Evolutionary conservation across 1,139 yeast species (phyloP).

Genomic region (Yamadazyma taylorii): DNA sequence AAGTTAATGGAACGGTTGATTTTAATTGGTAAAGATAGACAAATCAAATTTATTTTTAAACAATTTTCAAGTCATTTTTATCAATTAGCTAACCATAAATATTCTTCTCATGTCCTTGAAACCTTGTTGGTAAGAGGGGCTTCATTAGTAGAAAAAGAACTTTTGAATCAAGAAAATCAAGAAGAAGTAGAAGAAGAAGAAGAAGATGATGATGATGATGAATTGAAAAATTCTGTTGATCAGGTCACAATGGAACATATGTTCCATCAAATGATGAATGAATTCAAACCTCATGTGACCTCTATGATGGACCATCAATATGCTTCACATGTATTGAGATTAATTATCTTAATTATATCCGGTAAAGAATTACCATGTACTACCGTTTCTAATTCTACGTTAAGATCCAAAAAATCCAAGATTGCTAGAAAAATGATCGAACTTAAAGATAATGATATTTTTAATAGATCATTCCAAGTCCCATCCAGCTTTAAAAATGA

Average conservation of each 20-base stretch:
- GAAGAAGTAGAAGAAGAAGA: constrained; percentile 28
- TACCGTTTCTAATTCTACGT: constrained; percentile 66
- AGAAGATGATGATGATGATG: constrained; percentile 31
- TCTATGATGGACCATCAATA: constrained; percentile 73
- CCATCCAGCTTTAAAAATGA: constrained; percentile 73
- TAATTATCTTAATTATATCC: constrained; percentile 66
- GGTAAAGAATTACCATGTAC: constrained; percentile 84
- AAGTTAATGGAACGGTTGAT: constrained; percentile 86
- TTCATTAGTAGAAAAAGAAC: constrained; percentile 71
- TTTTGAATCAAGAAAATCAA: constrained; percentile 37
- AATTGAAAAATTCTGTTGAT: constrained; percentile 27
- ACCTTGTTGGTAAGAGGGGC: constrained; percentile 79
- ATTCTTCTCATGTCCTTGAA: constrained; percentile 91
- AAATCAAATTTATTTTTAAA: constrained; percentile 62
- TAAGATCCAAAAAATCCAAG: constrained; percentile 83
- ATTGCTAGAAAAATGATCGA: constrained; percentile 93
- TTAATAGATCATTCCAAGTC: constrained; percentile 63
- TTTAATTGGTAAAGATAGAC: constrained; percentile 62
- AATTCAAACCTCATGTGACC: constrained; percentile 58
- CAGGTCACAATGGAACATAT: constrained; percentile 57
- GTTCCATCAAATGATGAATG: constrained; percentile 64
- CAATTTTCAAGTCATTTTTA: constrained; percentile 72
- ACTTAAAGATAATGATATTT: constrained; percentile 73
- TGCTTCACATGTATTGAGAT: constrained; percentile 83
- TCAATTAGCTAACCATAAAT: constrained; percentile 81